These are phyloP conservation scores for Hypsizygus marmoreus DNA, from an alignment of 768 basidiomycete species.

Conservation along the genomic window DNA sequence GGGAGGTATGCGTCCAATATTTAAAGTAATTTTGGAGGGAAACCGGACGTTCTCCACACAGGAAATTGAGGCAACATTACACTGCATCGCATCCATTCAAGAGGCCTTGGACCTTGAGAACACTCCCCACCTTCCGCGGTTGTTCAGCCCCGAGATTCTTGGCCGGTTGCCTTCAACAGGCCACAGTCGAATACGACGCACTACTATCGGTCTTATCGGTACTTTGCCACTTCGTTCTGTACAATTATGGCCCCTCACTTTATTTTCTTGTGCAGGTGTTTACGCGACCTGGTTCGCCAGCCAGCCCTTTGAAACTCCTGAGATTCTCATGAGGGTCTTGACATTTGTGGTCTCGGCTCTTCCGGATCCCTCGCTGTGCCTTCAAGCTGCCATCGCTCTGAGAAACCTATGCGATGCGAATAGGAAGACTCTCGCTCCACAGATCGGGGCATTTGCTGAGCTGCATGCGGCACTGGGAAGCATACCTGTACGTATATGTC, in stretches of 20 bases:
- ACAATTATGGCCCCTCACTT: too few species aligned
- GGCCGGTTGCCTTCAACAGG: constrained; percentile 67
- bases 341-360: constrained; percentile 73
- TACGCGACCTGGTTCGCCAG: constrained; percentile 83
- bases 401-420: constrained; percentile 91
- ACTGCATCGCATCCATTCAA: constrained; percentile 84
- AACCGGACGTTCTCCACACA: constrained; percentile 32
- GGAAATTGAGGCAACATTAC: constrained; percentile 86
- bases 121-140: constrained; percentile 51
- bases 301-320: constrained; percentile 33
- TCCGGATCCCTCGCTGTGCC: constrained; percentile 61
- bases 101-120: constrained; percentile 73
- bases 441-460: constrained; percentile 83
- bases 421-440: constrained; percentile 76
- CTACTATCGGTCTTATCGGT: constrained; percentile 78
- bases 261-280: constrained; percentile 45
- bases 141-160: constrained; percentile 77
- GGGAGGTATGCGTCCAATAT: constrained; percentile 61
- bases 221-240: background rate
- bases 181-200: constrained; percentile 67
- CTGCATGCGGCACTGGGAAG: constrained; percentile 75
- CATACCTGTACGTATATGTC: constrained; percentile 60
- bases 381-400: constrained; percentile 78
- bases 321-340: constrained; percentile 64
- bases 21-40: background rate